Percentiles rank a stretch among this genome's conserved stretches.
Conservation (phyloP, 164 flowering plant genomes). For the Nymphaea thermarum region DNA sequence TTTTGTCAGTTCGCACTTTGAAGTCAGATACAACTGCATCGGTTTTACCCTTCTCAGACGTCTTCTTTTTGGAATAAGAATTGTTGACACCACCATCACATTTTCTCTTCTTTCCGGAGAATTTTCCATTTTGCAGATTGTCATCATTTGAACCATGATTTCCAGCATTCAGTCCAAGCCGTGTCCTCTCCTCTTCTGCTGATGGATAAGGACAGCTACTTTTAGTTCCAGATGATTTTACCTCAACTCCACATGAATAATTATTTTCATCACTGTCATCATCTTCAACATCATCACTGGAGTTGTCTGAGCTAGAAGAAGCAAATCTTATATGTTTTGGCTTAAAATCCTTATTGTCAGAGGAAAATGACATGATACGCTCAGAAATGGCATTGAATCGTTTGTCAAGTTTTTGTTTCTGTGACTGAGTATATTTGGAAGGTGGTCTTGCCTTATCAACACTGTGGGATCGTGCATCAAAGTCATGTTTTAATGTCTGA, state of each 20-base stretch:
- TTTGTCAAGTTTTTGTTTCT: conserved; percentile 45
- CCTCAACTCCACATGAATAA: neutral
- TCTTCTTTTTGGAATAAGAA: neutral
- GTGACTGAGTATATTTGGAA: conserved; percentile 12
- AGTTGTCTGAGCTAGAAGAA: conserved; percentile 74
- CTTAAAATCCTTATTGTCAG: conserved; percentile 22
- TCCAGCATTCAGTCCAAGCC: conserved; percentile 56
- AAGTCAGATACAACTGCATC: neutral
- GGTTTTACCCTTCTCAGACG: neutral
- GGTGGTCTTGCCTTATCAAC: neutral
- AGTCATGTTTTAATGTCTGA: conserved; percentile 6
- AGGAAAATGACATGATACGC: conserved; percentile 55
- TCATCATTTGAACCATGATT: conserved; percentile 16
- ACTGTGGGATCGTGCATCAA: conserved; percentile 12
- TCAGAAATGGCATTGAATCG: conserved; percentile 42
- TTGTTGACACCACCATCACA: conserved; percentile 1
- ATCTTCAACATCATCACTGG: conserved; percentile 17
- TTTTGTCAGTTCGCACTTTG: neutral
- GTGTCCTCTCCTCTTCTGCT: conserved; percentile 57
- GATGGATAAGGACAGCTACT: conserved; percentile 92
- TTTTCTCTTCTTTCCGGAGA: conserved; percentile 43
- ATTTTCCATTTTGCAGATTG: conserved; percentile 5
- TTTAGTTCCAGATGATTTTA: conserved; percentile 5
- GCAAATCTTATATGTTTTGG: conserved; percentile 58
- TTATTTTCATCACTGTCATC: conserved; percentile 6